Percentiles rank a stretch among this genome's conserved stretches.
Conservation (phyloP, 495 filamentous ascomycete genomes). For the Annulohypoxylon bovei region DNA sequence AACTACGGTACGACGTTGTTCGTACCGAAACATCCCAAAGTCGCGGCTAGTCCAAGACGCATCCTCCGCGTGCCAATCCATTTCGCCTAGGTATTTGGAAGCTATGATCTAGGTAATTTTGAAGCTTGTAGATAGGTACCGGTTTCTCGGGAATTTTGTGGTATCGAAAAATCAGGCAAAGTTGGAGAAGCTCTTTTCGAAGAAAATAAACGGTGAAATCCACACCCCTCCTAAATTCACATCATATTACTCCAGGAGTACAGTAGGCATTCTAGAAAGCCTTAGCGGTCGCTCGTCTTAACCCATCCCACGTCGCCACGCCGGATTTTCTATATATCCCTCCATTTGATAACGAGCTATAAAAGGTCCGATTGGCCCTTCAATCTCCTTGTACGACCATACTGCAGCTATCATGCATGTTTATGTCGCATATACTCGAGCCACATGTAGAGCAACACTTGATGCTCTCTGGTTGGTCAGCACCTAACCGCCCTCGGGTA, state of each 20-base stretch:
- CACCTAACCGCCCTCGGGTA: not conserved
- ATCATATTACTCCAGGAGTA: not conserved
- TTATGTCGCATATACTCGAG: not conserved
- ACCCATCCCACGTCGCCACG: not conserved
- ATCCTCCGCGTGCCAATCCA: conserved; percentile 29
- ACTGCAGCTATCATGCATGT: not conserved
- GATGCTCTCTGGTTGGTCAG: conserved; percentile 1
- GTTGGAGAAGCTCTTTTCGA: not conserved
- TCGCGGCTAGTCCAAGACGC: conserved; percentile 11
- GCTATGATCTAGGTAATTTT: not conserved
- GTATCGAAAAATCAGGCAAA: not conserved
- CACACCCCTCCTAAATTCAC: not conserved
- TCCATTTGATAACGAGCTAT: not conserved
- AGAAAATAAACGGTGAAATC: not conserved
- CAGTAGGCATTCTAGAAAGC: not conserved
- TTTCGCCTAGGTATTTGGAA: not conserved
- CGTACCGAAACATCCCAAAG: conserved; percentile 1
- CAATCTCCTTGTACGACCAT: not conserved
- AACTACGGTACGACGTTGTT: not conserved
- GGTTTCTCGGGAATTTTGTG: not conserved
- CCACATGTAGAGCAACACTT: conserved; percentile 8
- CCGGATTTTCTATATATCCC: not conserved
- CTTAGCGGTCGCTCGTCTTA: not conserved
- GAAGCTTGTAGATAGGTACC: not conserved
- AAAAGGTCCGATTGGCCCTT: not conserved